phyloP scores from a whole-genome alignment of 306 rosid species.

The Gillenia trifoliata region DNA sequence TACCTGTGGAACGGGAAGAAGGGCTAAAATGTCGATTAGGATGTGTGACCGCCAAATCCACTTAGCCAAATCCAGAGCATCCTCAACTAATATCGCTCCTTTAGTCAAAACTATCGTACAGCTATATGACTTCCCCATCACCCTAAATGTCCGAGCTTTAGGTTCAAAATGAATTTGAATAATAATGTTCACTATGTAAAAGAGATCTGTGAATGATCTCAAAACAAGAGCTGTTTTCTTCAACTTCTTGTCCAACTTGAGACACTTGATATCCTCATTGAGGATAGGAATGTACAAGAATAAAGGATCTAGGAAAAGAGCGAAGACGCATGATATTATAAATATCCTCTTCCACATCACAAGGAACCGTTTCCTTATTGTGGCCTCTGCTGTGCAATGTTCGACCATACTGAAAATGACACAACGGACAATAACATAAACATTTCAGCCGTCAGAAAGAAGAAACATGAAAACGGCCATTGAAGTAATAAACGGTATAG shows the following conservation, averaged over 20 bases:
- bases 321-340: constrained; percentile 21
- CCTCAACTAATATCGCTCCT: background rate
- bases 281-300: constrained; percentile 31
- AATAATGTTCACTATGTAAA: constrained; percentile 16
- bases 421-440: background rate
- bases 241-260: constrained; percentile 23
- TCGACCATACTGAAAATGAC: background rate
- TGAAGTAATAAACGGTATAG: background rate
- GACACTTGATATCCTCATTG: constrained; percentile 12
- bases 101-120: background rate
- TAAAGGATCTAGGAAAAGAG: constrained; percentile 27
- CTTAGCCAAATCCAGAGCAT: background rate
- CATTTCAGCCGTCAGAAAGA: background rate
- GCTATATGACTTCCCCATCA: background rate
- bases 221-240: constrained; percentile 12
- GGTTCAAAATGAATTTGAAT: background rate
- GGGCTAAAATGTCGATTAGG: constrained; percentile 21
- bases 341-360: constrained; percentile 17
- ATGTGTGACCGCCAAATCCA: background rate
- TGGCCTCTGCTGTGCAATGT: background rate
- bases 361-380: background rate
- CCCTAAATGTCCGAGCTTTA: background rate
- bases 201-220: constrained; percentile 23
- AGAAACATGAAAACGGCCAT: background rate
- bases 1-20: constrained; percentile 28